Evolutionary conservation across 805 yeast species (phyloP), one percentile per base, ranked within the genome.

Genomic region (Groenewaldozyma tartarivorans): DNA sequence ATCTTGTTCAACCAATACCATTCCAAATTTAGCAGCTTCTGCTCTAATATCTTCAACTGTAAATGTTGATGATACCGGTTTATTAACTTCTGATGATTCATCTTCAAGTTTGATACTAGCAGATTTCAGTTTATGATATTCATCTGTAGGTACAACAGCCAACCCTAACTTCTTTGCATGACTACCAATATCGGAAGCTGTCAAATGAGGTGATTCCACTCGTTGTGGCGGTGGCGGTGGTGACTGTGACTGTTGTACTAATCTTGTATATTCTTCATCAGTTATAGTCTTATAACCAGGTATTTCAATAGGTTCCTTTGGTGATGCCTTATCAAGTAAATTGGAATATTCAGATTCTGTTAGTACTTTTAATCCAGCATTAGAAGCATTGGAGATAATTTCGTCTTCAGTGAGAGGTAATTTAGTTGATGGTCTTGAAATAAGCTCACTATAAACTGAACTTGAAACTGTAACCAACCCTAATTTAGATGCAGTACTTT

Each of bases 71-170:
- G n/a, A n/a, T n/a, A n/a, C n/a, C n/a, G n/a, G n/a, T n/a, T n/a
- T n/a, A n/a, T n/a, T n/a, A n/a, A n/a, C n/a, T n/a, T n/a, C n/a
- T n/a, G n/a, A n/a, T n/a, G n/a, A n/a, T n/a, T n/a, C n/a, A n/a
- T n/a, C n/a, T n/a, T n/a, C n/a, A n/a, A n/a, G n/a, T 7, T 37
- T 33, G 20, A 38, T 27, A 4, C 35, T 27, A 2, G 38, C 42
- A 5, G 42, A 15, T 18, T 39, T 33, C 35, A 45, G 30, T 16
- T 36, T 36, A 15, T 36, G 22, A 29, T 52, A 48, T 24, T 61
- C 63, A 3, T 56, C 44, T 9, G 54, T 57, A 2, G 66, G 60
- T 15, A 62, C 38, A 4, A 61, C 46, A 11, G 39, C 43, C 16
- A 54, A 26, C 2, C 60, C 58, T 1, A 44, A 35, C 9, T 40